Evolutionary conservation across 768 basidiomycete species (phyloP), one percentile per base, ranked within the genome.

Genomic region (Tubosaeta sp.): DNA sequence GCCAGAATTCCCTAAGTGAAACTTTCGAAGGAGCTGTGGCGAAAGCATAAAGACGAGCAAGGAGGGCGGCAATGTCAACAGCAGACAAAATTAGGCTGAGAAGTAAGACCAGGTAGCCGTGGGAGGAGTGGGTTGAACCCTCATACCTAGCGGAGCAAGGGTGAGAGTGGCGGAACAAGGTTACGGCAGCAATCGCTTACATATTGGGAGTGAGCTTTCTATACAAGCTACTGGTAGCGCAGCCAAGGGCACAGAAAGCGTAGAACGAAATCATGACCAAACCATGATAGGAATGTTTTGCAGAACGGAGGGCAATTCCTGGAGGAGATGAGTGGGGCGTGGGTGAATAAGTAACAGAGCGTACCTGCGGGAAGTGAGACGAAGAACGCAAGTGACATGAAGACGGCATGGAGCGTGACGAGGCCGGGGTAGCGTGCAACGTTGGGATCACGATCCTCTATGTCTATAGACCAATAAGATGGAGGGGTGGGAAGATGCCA

Each of bases 401-500:
- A 79, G 5, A 84, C 50, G n/a, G 76, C 81, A 67, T 97, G 95
- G 4, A 83, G 65, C 38, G 78, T 72, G 74, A 95, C 90, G 52
- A 93, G 71, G 13, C 76, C 79, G n/a, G 84, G 83, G 65, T 86
- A 79, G 34, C 82, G 76, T 25, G 71, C 55, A 29, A 73, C 68
- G 19, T 68, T 68, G 9, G 69, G 63, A 51, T 74, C 78, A 7
- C 64, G 67, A 45, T 78, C 75, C 33, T 87, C 83, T 65, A 84
- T 79, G 67, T 95, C 93, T 57, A 86, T 79, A 13, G 87, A 84
- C 68, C 83, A 91, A 68, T 92, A 95, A 3, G 91, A 92, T 0
- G 85, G 82, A 0, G 88, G 88, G 0, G 86, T 88, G 0, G 84
- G 83, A 0, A 73, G 65, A 65, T 94, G 91, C 50, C 73, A 70